Base-by-base conservation (phyloP, 108 stramenopile species). In the Skeletonema grethae region DNA sequence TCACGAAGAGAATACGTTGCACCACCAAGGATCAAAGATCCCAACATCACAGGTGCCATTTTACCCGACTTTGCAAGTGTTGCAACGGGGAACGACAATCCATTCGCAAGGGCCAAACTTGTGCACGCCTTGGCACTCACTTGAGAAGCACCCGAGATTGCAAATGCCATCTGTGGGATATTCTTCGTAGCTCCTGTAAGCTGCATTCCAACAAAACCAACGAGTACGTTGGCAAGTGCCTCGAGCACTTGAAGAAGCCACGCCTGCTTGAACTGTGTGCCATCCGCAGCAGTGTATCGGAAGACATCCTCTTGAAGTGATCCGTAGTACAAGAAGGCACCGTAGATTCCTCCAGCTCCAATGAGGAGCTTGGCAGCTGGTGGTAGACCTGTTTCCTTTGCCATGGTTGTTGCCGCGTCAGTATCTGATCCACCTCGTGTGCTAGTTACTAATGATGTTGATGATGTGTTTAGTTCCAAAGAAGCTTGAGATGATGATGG, bases 221-320 rank as follows among this genome's bases (percentile, higher is more conserved):
- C 83, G 29, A 93, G 57, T 20, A 97, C 94, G 63, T 97, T 97
- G 25, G 94, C 94, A 53, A 94, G 61, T 8, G 96, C 94, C 73
- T 97, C 96, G 62, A 96, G 71, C 0, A 96, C 92, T 73, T 97
- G 96, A 12, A 97, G 82, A 63, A 95, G 85, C 96, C 96, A 97
- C 12, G 92, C 96, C 66, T 93, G 94, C 64, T 88, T 90, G 75
- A 97, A 96, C 16, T 87, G 84, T 15, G 84, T 73, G 12, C 95
- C 97, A 78, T 98, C 97, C 9, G 64, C 72, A n/a, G 95, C 74
- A 6, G 82, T 89, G 77, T 88, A 95, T 7, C 92, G 93, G 63
- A 95, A 95, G 57, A 97, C 93, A 73, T 97, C 96, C 72, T 97
- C 98, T 78, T 97, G 97, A 13, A 99, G 85, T 1, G 95, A 91